Base-by-base conservation (phyloP, 2,329 filamentous ascomycete species). In the Neopestalotiopsis rosae region DNA sequence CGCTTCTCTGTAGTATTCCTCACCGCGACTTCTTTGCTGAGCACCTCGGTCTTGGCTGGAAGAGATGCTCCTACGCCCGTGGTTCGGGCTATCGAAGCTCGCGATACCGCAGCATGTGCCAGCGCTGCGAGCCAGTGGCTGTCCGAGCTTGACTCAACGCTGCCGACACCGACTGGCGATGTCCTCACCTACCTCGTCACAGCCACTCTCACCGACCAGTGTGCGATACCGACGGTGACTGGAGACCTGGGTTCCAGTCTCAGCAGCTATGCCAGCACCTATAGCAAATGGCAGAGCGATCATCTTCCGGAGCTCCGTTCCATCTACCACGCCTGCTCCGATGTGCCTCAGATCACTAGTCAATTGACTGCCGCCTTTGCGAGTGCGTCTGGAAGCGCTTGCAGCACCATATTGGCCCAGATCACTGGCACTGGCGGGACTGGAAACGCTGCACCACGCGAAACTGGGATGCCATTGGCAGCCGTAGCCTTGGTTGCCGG, bases 261-360 rank as follows among this genome's bases (percentile, higher is more conserved):
- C 9, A 64, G 61, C 61, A 32, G 24, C 38, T 45, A 64, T 14
- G 61, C 61, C 61, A 64, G 61, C 61, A 42, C 38, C 12, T 64
- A 64, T 12, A 64, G 61, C 61, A 42, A 34, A 14, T 45, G 38
- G 38, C 38, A 64, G 40, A 64, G 61, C 61, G 38, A 45, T 10
- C 42, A 64, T 28, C 17, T 64, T 20, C 38, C 38, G 5, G 38
- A 64, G 61, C 24, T 64, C n/a, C 38, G 61, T 28, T 49, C 38
- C 42, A 32, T 64, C 61, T 64, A 64, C 42, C 42, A 45, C 34
- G 61, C 42, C 42, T 64, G 61, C 61, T 42, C 20, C 61, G 61
- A 64, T 20, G 61, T 64, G n/a, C 38, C 38, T 14, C 34, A 52
- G 61, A 13, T 64, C 28, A 64, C 61, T 9, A 45, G 42, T n/a